These are phyloP conservation scores for Pseudozyma flocculosa DNA, from an alignment of 1,284 basidiomycete genomes.

Conservation along the genomic window DNA sequence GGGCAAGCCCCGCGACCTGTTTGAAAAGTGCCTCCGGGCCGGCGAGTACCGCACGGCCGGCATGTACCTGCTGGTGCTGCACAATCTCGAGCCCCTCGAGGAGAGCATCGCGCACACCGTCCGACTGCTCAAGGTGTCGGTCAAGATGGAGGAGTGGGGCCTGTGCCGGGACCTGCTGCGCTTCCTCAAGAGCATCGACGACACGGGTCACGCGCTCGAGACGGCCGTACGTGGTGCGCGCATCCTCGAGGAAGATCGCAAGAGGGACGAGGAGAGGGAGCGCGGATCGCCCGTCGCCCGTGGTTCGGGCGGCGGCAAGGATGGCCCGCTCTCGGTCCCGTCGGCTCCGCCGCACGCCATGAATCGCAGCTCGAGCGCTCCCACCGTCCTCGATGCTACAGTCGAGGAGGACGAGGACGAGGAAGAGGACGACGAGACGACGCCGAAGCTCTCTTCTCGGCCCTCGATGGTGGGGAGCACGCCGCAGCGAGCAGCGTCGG, in stretches of 20 bases:
- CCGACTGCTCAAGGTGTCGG: constrained; percentile 39
- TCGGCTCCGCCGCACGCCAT: constrained; percentile 6
- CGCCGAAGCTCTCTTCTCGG: background rate
- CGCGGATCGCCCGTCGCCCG: background rate
- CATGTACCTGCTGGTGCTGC: constrained; percentile 88
- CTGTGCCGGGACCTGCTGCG: constrained; percentile 61
- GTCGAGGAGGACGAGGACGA: constrained; percentile 18
- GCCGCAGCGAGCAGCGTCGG: background rate
- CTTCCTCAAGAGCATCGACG: constrained; percentile 58
- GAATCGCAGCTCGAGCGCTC: constrained; percentile 7
- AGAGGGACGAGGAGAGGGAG: background rate
- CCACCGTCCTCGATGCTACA: constrained; percentile 19
- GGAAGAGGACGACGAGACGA: constrained; percentile 2
- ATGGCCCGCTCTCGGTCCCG: background rate
- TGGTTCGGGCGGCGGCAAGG: background rate
- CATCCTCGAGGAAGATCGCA: constrained; percentile 6
- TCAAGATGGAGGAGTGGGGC: constrained; percentile 31
- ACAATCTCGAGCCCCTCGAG: constrained; percentile 85
- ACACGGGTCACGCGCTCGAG: constrained; percentile 62
- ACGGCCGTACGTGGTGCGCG: constrained; percentile 20
- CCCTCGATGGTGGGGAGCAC: background rate
- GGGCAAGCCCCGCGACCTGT: constrained; percentile 84
- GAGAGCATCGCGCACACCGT: constrained; percentile 46
- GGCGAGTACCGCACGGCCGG: constrained; percentile 83
- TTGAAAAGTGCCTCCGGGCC: constrained; percentile 78